A percentile compares a stretch with the other conserved stretches of the same genome.
These are phyloP conservation scores for Erysimum cheiranthoides DNA, from an alignment of 345 rosid genomes.

Conservation along the genomic window DNA sequence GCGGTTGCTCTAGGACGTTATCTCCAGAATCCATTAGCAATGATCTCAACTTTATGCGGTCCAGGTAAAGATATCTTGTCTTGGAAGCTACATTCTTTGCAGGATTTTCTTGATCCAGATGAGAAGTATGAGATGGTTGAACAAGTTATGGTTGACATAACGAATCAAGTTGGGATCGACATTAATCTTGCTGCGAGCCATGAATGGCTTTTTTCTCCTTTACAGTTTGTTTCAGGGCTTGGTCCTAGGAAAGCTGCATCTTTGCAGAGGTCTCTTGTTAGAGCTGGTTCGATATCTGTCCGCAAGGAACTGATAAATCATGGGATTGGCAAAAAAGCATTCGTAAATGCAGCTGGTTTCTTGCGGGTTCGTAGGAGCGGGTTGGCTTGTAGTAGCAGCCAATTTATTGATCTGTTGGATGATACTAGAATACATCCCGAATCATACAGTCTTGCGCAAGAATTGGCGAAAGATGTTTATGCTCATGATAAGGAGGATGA, in stretches of 20 bases:
- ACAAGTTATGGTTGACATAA: slow-evolving; percentile 79
- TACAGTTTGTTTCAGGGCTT: slow-evolving; percentile 84
- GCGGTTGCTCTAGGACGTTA: slow-evolving; percentile 89
- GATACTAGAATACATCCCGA: slow-evolving; percentile 94
- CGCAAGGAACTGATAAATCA: slow-evolving; percentile 74
- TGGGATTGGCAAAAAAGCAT: slow-evolving; percentile 79
- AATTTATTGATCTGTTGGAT: slow-evolving; percentile 78
- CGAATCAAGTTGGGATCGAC: slow-evolving; percentile 86
- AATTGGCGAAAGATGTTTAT: slow-evolving; percentile 76
- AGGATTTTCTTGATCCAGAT: slow-evolving; percentile 72
- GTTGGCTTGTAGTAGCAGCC: slow-evolving; percentile 76
- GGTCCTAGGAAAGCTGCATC: slow-evolving; percentile 90
- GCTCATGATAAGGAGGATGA: slow-evolving; percentile 70
- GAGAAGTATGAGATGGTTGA: slow-evolving; percentile 81
- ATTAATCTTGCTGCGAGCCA: slow-evolving; percentile 77
- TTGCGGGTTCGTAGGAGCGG: slow-evolving; percentile 84
- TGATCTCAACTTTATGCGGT: slow-evolving; percentile 78
- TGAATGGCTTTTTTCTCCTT: slow-evolving; percentile 83
- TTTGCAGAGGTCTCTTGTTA: slow-evolving; percentile 81
- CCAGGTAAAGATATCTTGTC: slow-evolving; percentile 81
- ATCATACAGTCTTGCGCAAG: slow-evolving; percentile 77
- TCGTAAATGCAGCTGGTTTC: slow-evolving; percentile 84
- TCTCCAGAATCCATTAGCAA: slow-evolving; percentile 88
- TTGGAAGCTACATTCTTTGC: slow-evolving; percentile 75
- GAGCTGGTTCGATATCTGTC: slow-evolving; percentile 73